Evolutionary conservation across 23 red algal species (phyloP).

Genomic region (Gracilaria domingensis): DNA sequence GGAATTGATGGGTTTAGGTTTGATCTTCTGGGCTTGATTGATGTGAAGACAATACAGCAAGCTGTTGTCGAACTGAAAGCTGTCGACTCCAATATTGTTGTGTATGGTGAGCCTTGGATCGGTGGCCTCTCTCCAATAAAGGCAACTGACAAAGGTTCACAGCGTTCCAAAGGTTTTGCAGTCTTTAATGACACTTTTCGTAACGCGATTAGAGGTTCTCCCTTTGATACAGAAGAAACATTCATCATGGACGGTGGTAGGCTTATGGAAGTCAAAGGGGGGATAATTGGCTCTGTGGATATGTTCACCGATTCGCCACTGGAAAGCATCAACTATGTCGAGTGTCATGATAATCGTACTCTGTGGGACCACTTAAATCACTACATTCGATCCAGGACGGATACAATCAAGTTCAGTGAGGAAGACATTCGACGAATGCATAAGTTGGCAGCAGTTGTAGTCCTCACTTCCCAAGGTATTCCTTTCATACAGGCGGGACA

Average conservation of each 20-base stretch:
- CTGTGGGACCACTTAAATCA: constrained; percentile 81
- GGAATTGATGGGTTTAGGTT: constrained; percentile 96
- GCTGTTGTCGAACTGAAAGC: constrained; percentile 59
- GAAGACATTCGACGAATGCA: constrained; percentile 64
- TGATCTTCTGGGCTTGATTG: constrained; percentile 89
- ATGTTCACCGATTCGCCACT: constrained; percentile 71
- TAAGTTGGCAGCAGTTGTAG: constrained; percentile 72
- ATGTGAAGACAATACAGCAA: constrained; percentile 67
- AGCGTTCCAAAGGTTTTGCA: constrained; percentile 84
- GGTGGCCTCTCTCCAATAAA: constrained; percentile 79
- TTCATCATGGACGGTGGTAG: constrained; percentile 87
- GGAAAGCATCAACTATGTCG: constrained; percentile 91
- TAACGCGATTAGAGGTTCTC: constrained; percentile 81
- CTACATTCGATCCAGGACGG: constrained; percentile 63
- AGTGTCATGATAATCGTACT: constrained; percentile 94
- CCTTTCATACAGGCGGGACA: constrained; percentile 87
- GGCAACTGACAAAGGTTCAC: constrained; percentile 80
- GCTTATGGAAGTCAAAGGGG: constrained; percentile 70
- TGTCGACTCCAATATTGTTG: constrained; percentile 73
- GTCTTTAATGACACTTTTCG: constrained; percentile 96
- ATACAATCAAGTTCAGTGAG: constrained; percentile 64
- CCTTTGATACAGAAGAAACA: constrained; percentile 72
- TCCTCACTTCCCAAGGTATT: constrained; percentile 87
- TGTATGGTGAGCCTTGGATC: constrained; percentile 95
- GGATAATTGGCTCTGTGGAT: constrained; percentile 89